Conservation (phyloP, 306 rosid species). For the Casuarina equisetifolia region DNA sequence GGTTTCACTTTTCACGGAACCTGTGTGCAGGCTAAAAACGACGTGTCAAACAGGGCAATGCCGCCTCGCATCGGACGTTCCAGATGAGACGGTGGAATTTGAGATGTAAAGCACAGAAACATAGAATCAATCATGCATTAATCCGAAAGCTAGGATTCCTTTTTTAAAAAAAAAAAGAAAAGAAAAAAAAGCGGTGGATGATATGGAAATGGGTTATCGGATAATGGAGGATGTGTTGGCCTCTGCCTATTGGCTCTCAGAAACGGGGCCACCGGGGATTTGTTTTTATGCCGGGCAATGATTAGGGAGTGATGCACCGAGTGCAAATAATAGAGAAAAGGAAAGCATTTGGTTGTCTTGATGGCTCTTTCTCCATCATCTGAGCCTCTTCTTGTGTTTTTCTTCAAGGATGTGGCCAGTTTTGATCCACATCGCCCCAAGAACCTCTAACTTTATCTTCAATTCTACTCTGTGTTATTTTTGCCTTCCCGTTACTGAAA, state of each 20-base stretch:
- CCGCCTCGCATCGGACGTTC: slow-evolving; percentile 18
- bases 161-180: not conserved
- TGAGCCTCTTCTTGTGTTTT: slow-evolving; percentile 34
- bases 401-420: slow-evolving; percentile 48
- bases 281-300: slow-evolving; percentile 65
- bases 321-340: slow-evolving; percentile 36
- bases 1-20: not conserved
- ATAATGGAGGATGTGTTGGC: slow-evolving; percentile 40
- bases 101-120: not conserved
- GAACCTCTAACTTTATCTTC: too few relatives aligned
- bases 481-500: too few relatives aligned
- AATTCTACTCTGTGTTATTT: too few relatives aligned
- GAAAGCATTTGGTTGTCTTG: slow-evolving; percentile 63
- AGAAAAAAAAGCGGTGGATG: not conserved
- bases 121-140: not conserved
- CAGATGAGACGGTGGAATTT: not conserved
- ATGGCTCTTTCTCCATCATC: slow-evolving; percentile 47
- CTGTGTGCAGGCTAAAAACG: slow-evolving; percentile 1
- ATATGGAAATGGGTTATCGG: slow-evolving; percentile 33
- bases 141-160: not conserved
- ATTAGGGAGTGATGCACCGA: slow-evolving; percentile 69
- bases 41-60: slow-evolving; percentile 6
- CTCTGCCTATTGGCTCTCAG: slow-evolving; percentile 43
- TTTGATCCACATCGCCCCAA: slow-evolving; percentile 57
- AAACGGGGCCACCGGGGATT: slow-evolving; percentile 51